Evolutionary conservation across 2,329 filamentous ascomycete genomes (phyloP).

Genomic region (Coleophoma crateriformis): DNA sequence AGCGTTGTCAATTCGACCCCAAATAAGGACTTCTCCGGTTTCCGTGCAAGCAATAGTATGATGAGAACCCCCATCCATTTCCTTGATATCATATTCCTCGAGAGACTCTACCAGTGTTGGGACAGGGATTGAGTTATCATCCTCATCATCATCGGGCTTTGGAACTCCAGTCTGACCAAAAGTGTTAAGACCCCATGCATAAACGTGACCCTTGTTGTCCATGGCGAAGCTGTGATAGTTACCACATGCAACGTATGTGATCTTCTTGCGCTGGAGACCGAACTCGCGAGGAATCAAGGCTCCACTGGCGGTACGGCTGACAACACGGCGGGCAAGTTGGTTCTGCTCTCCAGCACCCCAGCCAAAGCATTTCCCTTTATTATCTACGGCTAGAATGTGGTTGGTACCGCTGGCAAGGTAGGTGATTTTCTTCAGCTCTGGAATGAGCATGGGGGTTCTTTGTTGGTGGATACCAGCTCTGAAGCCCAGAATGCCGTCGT

Average conservation of each 20-base stretch:
- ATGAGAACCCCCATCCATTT: constrained; percentile 68
- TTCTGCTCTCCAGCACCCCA: constrained; percentile 66
- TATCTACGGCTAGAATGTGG: constrained; percentile 53
- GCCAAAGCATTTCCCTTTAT: constrained; percentile 51
- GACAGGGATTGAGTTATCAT: constrained; percentile 66
- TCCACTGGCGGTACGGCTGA: constrained; percentile 17
- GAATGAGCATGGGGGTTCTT: constrained; percentile 41
- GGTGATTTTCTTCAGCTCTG: constrained; percentile 49
- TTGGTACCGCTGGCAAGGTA: constrained; percentile 49
- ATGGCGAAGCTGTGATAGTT: constrained; percentile 80
- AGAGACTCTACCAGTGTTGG: constrained; percentile 65
- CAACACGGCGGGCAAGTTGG: constrained; percentile 50
- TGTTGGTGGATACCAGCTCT: constrained; percentile 19
- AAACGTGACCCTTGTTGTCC: constrained; percentile 62
- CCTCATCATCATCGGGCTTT: constrained; percentile 58
- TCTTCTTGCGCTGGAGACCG: constrained; percentile 24
- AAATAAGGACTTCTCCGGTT: constrained; percentile 51
- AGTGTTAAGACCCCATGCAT: constrained; percentile 82
- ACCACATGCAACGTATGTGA: constrained; percentile 45
- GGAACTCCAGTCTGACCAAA: constrained; percentile 73
- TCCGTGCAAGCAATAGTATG: constrained; percentile 64
- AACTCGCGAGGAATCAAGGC: constrained; percentile 23
- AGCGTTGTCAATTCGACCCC: constrained; percentile 51
- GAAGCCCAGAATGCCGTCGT: constrained; percentile 59
- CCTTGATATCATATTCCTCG: constrained; percentile 54